Evolutionary conservation across 176 grass and related monocot species (phyloP).

Genomic region (Juncus effusus): DNA sequence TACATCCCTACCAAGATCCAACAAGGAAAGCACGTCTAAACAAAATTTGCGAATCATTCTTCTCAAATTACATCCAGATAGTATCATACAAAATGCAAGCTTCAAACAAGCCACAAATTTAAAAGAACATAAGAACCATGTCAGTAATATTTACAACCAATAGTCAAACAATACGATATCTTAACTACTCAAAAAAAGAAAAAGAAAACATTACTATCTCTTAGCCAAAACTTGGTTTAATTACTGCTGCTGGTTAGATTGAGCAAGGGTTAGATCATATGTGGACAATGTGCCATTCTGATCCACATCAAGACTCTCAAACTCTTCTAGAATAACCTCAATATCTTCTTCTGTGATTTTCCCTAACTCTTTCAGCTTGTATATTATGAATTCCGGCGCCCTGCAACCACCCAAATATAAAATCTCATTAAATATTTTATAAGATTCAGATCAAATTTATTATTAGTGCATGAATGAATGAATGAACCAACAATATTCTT

Average conservation of each 20-base stretch:
- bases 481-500: conserved; percentile 24
- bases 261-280: conserved; percentile 51
- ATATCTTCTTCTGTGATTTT: conserved; percentile 91
- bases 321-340: conserved; percentile 72
- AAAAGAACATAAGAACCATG: not conserved
- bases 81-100: not conserved
- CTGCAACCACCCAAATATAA: conserved; percentile 38
- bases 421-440: conserved; percentile 1
- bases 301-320: conserved; percentile 67
- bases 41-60: conserved; percentile 3
- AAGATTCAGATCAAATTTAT: conserved; percentile 19
- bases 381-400: conserved; percentile 86
- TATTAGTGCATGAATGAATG: no score
- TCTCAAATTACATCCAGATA: not conserved
- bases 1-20: conserved; percentile 81
- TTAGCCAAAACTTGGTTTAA: no score
- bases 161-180: not conserved
- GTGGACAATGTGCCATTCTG: conserved; percentile 65
- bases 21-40: conserved; percentile 53
- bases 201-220: not conserved
- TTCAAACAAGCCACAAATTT: not conserved
- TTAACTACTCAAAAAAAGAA: not conserved
- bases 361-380: conserved; percentile 95
- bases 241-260: conserved; percentile 27
- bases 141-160: conserved; percentile 2